These are phyloP conservation scores for Perkinsus marinus DNA, from an alignment of 169 alveolate genomes.

Conservation along the genomic window DNA sequence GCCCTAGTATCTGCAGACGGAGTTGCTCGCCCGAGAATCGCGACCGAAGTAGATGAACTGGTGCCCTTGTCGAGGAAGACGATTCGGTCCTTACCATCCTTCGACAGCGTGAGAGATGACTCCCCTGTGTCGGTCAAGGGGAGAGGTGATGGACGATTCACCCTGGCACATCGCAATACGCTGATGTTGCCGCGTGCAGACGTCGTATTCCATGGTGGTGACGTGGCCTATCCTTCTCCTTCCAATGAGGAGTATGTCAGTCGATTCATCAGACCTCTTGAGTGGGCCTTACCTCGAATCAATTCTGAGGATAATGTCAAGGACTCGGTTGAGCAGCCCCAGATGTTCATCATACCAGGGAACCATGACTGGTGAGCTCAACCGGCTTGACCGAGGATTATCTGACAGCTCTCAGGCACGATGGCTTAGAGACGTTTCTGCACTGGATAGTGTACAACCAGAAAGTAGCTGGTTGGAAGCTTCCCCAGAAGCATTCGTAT, in stretches of 20 bases:
- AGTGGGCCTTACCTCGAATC: not conserved
- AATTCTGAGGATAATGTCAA: not conserved
- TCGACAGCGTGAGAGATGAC: not conserved
- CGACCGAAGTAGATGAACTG: not conserved
- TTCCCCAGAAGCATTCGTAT: conserved; percentile 5
- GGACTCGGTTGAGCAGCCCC: not conserved
- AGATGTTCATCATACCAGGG: not conserved
- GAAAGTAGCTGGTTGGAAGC: not conserved
- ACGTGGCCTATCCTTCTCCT: conserved; percentile 2
- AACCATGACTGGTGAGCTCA: conserved; percentile 8
- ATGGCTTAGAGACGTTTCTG: not conserved
- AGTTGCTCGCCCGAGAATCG: not conserved
- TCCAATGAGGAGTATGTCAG: not conserved
- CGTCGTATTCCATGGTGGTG: conserved; percentile 5
- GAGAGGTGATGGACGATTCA: not conserved
- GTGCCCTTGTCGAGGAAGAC: not conserved
- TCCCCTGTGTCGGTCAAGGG: not conserved
- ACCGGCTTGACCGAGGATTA: not conserved
- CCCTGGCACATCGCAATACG: not conserved
- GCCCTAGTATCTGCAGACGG: not conserved
- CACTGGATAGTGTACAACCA: not conserved
- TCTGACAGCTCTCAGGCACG: not conserved
- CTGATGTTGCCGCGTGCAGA: conserved; percentile 2
- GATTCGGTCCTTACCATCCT: not conserved
- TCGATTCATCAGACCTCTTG: not conserved